Conservation (phyloP, 2,329 filamentous ascomycete species). For the Cryphonectria radicalis region DNA sequence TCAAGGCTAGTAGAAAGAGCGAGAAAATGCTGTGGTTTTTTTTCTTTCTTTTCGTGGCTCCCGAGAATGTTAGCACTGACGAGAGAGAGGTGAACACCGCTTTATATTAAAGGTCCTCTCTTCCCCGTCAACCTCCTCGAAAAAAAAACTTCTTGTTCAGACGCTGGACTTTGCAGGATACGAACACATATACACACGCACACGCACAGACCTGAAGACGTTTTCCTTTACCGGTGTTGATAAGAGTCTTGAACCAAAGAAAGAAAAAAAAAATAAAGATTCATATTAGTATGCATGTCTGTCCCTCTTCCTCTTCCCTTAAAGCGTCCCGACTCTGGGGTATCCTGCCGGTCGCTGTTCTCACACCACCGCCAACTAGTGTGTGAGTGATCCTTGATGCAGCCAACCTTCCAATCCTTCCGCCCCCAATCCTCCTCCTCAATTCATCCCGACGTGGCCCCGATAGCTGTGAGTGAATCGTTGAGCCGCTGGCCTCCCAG, state of each 20-base stretch:
- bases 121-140: background rate
- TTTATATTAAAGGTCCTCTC: background rate
- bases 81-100: background rate
- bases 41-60: background rate
- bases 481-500: background rate
- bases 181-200: background rate
- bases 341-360: background rate
- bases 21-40: background rate
- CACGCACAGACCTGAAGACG: background rate
- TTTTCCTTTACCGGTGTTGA: background rate
- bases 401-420: background rate
- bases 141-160: conserved; percentile 4
- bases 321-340: conserved; percentile 10
- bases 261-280: conserved; percentile 5
- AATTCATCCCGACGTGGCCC: background rate
- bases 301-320: background rate
- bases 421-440: background rate
- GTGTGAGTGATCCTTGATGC: background rate
- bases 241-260: conserved; percentile 10
- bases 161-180: conserved; percentile 14
- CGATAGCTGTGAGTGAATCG: background rate
- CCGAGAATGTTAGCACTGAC: background rate
- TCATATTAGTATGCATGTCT: conserved; percentile 29
- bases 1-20: background rate
- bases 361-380: background rate